Evolutionary conservation across 2,329 filamentous ascomycete species (phyloP), one percentile per base, ranked within the genome.

Genomic region (Ophiostoma ips): DNA sequence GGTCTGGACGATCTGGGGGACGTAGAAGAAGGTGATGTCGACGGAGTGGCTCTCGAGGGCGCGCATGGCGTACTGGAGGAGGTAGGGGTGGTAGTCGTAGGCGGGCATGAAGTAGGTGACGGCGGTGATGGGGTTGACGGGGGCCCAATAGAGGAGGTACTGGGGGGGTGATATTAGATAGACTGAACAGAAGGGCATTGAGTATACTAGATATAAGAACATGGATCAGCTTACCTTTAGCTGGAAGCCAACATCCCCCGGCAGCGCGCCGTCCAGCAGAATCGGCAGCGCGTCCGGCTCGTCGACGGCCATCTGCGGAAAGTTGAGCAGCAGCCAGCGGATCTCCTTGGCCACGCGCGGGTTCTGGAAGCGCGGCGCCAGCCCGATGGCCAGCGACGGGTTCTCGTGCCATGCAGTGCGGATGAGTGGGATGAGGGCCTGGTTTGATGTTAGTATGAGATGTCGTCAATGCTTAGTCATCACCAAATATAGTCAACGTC

Each of bases 1-100:
- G 40, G 87, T 84, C 64, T 99, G 92, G 13, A 98, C 92, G 58
- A 98, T 94, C 63, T 99, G 92, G 7, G 94, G 92, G 3, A 99
- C 92, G 61, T 95, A 96, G 67, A 96, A 98, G 72, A 99, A 98
- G 0, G 90, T 95, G 18, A 96, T 81, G 62, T 96, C 92, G n/a
- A 95, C 83, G 0, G 88, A 83, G 61, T 98, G 92, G 58, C 84
- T 89, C 62, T 98, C 92, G 45, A 99, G 67, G 3, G 92, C 87
- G 59, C 89, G 80, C 82, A 98, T 94, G 1, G 92, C 92, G 64
- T 96, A 98, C 64, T 99, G 94, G 36, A 96, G 79, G 49, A 98
- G 75, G 66, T 89, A 94, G 0, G 94, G 86, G 60, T 99, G 84
- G 59, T 95, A 90, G 37, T 82, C 81, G 64, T 94, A 98, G 1